phyloP scores from a whole-genome alignment of 1,284 basidiomycete genomes.

The Ceratobasidium sp. region DNA sequence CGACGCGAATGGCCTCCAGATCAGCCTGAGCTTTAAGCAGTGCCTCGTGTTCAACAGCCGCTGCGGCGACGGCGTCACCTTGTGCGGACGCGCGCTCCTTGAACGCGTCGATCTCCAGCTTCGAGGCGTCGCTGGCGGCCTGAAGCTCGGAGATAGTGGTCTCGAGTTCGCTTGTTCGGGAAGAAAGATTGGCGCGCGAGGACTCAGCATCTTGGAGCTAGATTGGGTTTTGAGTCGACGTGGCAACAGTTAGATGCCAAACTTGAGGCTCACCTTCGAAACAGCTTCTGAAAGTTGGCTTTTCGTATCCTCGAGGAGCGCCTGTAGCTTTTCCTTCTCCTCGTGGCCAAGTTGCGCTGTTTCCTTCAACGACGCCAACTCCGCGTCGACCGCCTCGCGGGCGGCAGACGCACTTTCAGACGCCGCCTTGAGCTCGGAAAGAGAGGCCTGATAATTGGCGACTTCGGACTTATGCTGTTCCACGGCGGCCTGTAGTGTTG shows the following conservation, averaged over 20 bases:
- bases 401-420: conserved; percentile 39
- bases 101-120: conserved; percentile 66
- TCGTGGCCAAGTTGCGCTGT: conserved; percentile 2
- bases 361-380: conserved; percentile 23
- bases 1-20: conserved; percentile 68
- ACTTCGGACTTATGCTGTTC: conserved; percentile 42
- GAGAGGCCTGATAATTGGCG: conserved; percentile 59
- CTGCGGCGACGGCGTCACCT: conserved; percentile 62
- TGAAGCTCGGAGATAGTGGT: conserved; percentile 30
- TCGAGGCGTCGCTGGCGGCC: conserved; percentile 60
- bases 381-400: conserved; percentile 6
- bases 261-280: conserved; percentile 18
- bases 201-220: conserved; percentile 40
- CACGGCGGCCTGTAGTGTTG: conserved; percentile 37
- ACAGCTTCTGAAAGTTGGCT: conserved; percentile 42
- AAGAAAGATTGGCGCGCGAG: conserved; percentile 15
- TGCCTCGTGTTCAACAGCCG: conserved; percentile 71
- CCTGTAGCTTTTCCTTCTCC: conserved; percentile 40
- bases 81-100: conserved; percentile 59
- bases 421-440: conserved; percentile 41
- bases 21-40: conserved; percentile 73
- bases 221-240: conserved; percentile 11
- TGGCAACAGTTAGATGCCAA: neutral
- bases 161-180: conserved; percentile 21
- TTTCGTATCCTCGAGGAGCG: conserved; percentile 32